Evolutionary conservation across 306 rosid species (phyloP), one percentile per base, ranked within the genome.

Genomic region (Benincasa hispida): DNA sequence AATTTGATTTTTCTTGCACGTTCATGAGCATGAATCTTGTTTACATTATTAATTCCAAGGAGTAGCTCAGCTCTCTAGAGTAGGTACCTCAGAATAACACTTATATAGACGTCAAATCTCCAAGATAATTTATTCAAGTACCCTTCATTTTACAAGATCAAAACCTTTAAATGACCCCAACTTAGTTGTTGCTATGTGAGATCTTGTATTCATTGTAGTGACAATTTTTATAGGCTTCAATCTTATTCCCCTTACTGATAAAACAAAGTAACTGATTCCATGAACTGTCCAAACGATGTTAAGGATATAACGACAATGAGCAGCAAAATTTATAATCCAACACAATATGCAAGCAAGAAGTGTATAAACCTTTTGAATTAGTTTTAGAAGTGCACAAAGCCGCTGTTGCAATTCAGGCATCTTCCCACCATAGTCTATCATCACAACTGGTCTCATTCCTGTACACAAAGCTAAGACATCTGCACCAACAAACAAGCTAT

Each of bases 371-470:
- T 83, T 84, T 32, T 81, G 97, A 72, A 79, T 32, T 0, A 70
- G 79, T 62, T 89, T 75, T 17, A 93, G 74, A 74, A 93, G 89
- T 34, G 87, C 50, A 68, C 89, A 84, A 27, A 93, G 88, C 34
- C 87, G 85, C 72, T 91, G 84, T 69, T 87, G 97, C 24, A 93
- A 82, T 63, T 88, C 90, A 51, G 97, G 97, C 96, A 93, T 80
- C 83, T 82, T 89, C 84, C 97, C 97, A 5, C 97, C 98, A 59
- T 91, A 93, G 77, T 93, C 98, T 22, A 93, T 50, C 98, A 91
- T 86, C 1, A 93, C 87, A 50, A 88, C 92, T 4, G 96, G 83
- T 83, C 97, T 87, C 97, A 93, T 87, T 83, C 90, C 87, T 1
- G 98, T 88, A 30, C 77, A 85, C 51, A 93, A 83, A 4, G 97